Percentiles rank a stretch among this genome's conserved stretches.
These are phyloP conservation scores for Porphyridium purpureum DNA, from an alignment of 23 red algal genomes.

Conservation along the genomic window DNA sequence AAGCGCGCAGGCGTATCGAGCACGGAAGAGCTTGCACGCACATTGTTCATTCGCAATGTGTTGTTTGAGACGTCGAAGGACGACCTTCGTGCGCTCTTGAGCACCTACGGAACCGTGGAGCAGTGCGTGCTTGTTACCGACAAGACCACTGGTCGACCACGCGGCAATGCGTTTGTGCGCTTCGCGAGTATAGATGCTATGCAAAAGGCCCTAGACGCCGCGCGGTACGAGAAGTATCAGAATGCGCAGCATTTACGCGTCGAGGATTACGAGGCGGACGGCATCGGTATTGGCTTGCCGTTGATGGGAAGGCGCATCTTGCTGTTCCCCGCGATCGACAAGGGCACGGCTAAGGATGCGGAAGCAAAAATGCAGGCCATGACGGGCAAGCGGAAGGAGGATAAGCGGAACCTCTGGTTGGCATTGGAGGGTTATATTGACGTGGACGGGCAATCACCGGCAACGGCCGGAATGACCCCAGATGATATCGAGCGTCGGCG, in stretches of 20 bases:
- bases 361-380: neutral
- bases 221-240: neutral
- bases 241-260: neutral
- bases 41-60: conserved; percentile 69
- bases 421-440: conserved; percentile 39
- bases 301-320: neutral
- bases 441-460: conserved; percentile 1
- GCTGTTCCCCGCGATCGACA: neutral
- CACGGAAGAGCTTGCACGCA: conserved; percentile 23
- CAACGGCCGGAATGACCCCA: conserved; percentile 7
- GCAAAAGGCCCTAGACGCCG: conserved; percentile 9
- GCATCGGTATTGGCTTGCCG: neutral
- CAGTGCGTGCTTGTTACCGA: conserved; percentile 49
- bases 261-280: neutral
- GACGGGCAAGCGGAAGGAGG: neutral
- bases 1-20: neutral
- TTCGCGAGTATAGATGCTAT: conserved; percentile 16
- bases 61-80: conserved; percentile 33
- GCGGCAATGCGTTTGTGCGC: conserved; percentile 70
- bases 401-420: conserved; percentile 42
- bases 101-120: conserved; percentile 33
- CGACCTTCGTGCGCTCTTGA: conserved; percentile 27
- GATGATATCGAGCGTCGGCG: conserved; percentile 22
- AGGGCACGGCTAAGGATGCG: neutral
- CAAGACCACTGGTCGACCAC: conserved; percentile 20